Evolutionary conservation across 495 filamentous ascomycete species (phyloP).

Genomic region (Lepraria neglecta): DNA sequence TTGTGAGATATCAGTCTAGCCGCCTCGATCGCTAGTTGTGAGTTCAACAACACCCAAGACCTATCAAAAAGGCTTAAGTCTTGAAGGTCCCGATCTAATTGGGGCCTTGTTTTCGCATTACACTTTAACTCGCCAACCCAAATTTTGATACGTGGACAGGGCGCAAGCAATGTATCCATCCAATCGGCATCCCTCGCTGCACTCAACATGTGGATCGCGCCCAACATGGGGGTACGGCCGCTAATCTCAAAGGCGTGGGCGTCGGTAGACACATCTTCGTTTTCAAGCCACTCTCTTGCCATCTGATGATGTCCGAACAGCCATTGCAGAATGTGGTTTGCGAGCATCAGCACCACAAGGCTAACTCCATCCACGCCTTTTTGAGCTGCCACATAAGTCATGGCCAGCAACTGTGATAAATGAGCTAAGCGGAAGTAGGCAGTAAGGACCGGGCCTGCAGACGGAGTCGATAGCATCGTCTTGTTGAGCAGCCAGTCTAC

Average conservation of each 20-base stretch:
- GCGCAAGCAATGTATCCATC: conserved; percentile 21
- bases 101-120: background rate
- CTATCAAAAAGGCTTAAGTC: conserved; percentile 10
- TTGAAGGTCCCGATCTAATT: background rate
- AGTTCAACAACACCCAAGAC: conserved; percentile 18
- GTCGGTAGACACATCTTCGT: conserved; percentile 15
- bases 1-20: conserved; percentile 5
- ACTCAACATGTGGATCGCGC: conserved; percentile 21
- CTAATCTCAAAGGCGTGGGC: conserved; percentile 16
- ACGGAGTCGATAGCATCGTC: conserved; percentile 20
- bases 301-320: conserved; percentile 9
- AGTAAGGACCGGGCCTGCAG: background rate
- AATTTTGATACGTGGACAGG: conserved; percentile 13
- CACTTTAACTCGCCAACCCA: conserved; percentile 18
- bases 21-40: conserved; percentile 16
- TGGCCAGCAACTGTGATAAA: conserved; percentile 20
- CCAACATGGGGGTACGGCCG: conserved; percentile 23
- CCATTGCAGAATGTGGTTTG: background rate
- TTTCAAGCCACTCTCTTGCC: conserved; percentile 22
- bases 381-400: conserved; percentile 28
- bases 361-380: conserved; percentile 25
- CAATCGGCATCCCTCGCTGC: conserved; percentile 9
- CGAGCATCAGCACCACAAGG: conserved; percentile 19
- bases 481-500: conserved; percentile 26
- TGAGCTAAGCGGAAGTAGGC: conserved; percentile 19